Percentiles rank a stretch among this genome's conserved stretches.
Evolutionary conservation across 2,329 filamentous ascomycete genomes (phyloP).

Genomic region (Dissoconium aciculare): DNA sequence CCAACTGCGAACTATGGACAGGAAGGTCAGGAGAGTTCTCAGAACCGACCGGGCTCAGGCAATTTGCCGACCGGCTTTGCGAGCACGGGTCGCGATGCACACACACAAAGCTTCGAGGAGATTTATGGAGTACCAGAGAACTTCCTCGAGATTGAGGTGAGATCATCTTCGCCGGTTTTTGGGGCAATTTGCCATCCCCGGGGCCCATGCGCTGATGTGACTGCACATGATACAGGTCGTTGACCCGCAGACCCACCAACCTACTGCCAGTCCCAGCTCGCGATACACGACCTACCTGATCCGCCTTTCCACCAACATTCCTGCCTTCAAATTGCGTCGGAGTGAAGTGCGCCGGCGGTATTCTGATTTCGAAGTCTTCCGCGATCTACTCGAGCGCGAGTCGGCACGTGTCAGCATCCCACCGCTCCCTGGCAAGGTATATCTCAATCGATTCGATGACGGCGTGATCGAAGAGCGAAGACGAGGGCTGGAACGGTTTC

Average conservation of each 20-base stretch:
- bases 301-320: constrained; percentile 93
- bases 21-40: constrained; percentile 4
- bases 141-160: constrained; percentile 92
- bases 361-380: constrained; percentile 97
- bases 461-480: constrained; percentile 92
- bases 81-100: constrained; percentile 16
- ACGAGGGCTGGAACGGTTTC: constrained; percentile 82
- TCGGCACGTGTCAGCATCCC: constrained; percentile 89
- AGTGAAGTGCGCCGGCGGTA: constrained; percentile 83
- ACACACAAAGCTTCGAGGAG: constrained; percentile 81
- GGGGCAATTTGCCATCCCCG: too few relatives aligned
- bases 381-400: constrained; percentile 93
- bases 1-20: too few relatives aligned
- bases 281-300: constrained; percentile 99
- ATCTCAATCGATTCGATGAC: constrained; percentile 94
- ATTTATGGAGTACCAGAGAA: constrained; percentile 98
- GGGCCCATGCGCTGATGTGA: constrained; percentile 1
- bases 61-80: constrained; percentile 21
- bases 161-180: constrained; percentile 10
- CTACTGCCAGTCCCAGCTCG: constrained; percentile 39
- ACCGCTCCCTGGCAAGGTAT: constrained; percentile 89
- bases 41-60: not conserved
- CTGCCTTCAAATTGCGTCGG: constrained; percentile 83
- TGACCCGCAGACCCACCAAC: constrained; percentile 86
- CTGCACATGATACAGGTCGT: constrained; percentile 49